Conservation (phyloP, 495 filamentous ascomycete genomes). For the Ascobolus immersus region DNA sequence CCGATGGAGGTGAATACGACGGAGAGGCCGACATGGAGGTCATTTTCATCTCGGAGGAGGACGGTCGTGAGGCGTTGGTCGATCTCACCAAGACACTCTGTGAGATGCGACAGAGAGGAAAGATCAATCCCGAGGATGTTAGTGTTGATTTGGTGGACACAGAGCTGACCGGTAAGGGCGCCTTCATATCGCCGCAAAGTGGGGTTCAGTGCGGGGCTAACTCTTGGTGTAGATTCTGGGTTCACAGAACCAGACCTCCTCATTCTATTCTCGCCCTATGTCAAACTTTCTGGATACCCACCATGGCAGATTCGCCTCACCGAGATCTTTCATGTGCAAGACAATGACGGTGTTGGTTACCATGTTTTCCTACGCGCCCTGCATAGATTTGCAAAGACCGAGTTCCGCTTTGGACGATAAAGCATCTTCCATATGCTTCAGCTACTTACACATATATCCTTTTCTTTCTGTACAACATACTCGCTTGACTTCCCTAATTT, state of each 20-base stretch:
- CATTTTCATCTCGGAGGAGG: slow-evolving; percentile 68
- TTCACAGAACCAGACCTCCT: slow-evolving; percentile 73
- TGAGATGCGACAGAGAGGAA: slow-evolving; percentile 78
- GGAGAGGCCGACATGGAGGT: slow-evolving; percentile 22
- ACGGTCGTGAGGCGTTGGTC: slow-evolving; percentile 76
- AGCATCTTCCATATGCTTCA: too few relatives aligned
- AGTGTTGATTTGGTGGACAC: slow-evolving; percentile 68
- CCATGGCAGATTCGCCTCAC: slow-evolving; percentile 89
- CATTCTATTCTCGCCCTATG: slow-evolving; percentile 54
- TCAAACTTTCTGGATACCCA: slow-evolving; percentile 73
- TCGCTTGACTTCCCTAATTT: too few relatives aligned
- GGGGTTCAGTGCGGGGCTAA: not conserved
- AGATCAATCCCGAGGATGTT: slow-evolving; percentile 54
- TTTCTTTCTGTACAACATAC: too few relatives aligned
- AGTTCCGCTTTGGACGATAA: slow-evolving; percentile 72
- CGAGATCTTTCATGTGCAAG: slow-evolving; percentile 54
- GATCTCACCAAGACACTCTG: slow-evolving; percentile 85
- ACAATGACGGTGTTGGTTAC: slow-evolving; percentile 63
- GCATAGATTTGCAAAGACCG: slow-evolving; percentile 58
- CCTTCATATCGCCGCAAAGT: not conserved
- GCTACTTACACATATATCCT: too few relatives aligned
- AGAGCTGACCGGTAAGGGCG: slow-evolving; percentile 38
- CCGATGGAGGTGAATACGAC: slow-evolving; percentile 14
- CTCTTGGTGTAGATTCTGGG: slow-evolving; percentile 20
- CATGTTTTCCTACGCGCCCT: slow-evolving; percentile 71